phyloP scores from a whole-genome alignment of 768 basidiomycete genomes.

The Russula olivacea region DNA sequence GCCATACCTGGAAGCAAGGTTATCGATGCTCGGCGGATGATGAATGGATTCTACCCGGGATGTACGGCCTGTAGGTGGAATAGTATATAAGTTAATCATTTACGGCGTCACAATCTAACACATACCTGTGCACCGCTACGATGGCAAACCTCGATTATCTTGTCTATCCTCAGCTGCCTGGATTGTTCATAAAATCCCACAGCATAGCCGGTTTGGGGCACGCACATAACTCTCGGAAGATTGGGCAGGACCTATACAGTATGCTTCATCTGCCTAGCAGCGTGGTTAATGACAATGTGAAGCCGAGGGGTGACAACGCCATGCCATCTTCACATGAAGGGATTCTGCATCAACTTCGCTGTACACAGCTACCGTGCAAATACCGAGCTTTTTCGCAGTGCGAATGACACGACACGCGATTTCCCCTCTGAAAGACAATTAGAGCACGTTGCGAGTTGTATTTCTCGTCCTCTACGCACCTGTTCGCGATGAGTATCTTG shows the following conservation, averaged over 20 bases:
- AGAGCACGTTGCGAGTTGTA: neutral
- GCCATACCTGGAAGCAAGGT: conserved; percentile 56
- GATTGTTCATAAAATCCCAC: neutral
- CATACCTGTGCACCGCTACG: conserved; percentile 78
- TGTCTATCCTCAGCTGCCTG: conserved; percentile 73
- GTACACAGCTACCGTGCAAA: conserved; percentile 89
- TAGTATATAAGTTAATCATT: neutral
- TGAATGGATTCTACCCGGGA: conserved; percentile 56
- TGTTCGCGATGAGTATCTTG: conserved; percentile 89
- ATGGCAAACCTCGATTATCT: conserved; percentile 78
- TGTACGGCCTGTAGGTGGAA: conserved; percentile 65
- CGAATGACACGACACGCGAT: conserved; percentile 94
- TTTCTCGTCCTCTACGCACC: conserved; percentile 40
- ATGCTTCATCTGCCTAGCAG: conserved; percentile 46
- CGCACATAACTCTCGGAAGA: conserved; percentile 86
- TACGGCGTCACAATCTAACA: neutral
- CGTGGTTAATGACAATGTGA: conserved; percentile 1
- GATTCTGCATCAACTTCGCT: conserved; percentile 80
- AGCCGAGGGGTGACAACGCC: conserved; percentile 11
- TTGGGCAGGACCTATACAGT: conserved; percentile 84
- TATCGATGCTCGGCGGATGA: neutral
- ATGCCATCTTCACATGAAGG: conserved; percentile 75
- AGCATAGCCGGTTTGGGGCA: conserved; percentile 17
- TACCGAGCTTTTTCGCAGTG: conserved; percentile 80
- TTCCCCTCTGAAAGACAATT: conserved; percentile 59